These are phyloP conservation scores for Peltaster fructicola DNA, from an alignment of 2,329 filamentous ascomycete genomes.

Conservation along the genomic window DNA sequence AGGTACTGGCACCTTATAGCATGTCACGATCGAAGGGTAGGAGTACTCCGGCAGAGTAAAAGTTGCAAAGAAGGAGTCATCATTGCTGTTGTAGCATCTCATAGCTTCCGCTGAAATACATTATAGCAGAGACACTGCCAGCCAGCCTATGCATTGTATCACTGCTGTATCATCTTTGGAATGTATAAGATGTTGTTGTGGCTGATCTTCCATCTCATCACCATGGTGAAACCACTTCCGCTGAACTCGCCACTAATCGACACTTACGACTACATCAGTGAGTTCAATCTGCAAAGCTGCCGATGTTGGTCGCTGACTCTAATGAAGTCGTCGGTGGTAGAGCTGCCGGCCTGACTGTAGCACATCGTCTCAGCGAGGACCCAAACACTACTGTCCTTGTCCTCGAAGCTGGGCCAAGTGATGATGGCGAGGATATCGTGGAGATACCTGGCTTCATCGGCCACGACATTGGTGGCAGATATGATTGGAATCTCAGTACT, in stretches of 20 bases:
- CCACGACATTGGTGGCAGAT: conserved; percentile 7
- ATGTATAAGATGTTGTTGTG: background rate
- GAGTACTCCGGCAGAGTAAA: conserved; percentile 11
- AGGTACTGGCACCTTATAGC: conserved; percentile 49
- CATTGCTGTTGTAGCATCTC: background rate
- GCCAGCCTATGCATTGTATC: background rate
- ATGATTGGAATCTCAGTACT: conserved; percentile 16
- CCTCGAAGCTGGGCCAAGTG: conserved; percentile 16
- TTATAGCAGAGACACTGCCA: background rate
- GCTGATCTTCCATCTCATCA: conserved; percentile 1
- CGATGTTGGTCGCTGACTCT: too few relatives aligned
- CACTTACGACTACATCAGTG: conserved; percentile 16
- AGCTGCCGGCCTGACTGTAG: conserved; percentile 14
- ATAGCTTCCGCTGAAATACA: background rate
- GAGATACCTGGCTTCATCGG: conserved; percentile 15
- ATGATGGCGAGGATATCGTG: conserved; percentile 9
- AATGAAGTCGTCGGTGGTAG: conserved; percentile 16
- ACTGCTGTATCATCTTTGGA: background rate
- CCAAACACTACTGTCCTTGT: conserved; percentile 14
- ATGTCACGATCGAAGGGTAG: conserved; percentile 27
- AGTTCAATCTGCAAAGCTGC: too few relatives aligned
- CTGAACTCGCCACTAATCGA: conserved; percentile 14
- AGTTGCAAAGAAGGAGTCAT: background rate
- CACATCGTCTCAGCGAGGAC: conserved; percentile 16
- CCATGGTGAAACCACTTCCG: conserved; percentile 7